These are phyloP conservation scores for Spergularia marina DNA, from an alignment of 148 eudicot genomes.

Conservation along the genomic window DNA sequence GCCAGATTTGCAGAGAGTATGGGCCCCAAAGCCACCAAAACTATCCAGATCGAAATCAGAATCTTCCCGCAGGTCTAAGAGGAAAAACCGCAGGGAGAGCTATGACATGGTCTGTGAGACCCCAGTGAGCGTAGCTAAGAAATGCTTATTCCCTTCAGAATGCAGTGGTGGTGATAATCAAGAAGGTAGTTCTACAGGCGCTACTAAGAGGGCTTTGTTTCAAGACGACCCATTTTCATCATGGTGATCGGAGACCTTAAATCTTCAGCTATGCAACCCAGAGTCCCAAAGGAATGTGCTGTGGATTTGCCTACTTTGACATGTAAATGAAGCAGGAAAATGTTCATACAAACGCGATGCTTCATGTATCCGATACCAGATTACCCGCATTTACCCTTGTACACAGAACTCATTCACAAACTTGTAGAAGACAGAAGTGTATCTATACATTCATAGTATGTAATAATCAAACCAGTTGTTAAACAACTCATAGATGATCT, in stretches of 20 bases:
- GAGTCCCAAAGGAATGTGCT: not conserved
- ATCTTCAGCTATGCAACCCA: not conserved
- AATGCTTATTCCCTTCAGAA: constrained; percentile 34
- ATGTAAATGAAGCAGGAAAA: not conserved
- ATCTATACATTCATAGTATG: constrained; percentile 8
- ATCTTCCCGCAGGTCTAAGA: constrained; percentile 41
- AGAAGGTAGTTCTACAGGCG: constrained; percentile 29
- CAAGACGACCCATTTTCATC: constrained; percentile 42
- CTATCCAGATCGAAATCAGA: constrained; percentile 40
- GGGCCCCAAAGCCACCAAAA: constrained; percentile 86
- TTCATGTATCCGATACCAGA: not conserved
- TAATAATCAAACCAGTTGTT: not conserved
- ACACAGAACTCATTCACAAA: not conserved
- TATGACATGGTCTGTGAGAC: constrained; percentile 74
- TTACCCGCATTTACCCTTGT: not conserved
- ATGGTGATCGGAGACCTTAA: constrained; percentile 19
- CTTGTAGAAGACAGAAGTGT: constrained; percentile 9
- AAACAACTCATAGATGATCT: not conserved
- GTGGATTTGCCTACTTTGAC: constrained; percentile 6
- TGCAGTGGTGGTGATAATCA: constrained; percentile 22
- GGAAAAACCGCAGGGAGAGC: constrained; percentile 44
- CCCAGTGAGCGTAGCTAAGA: constrained; percentile 48
- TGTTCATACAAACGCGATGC: no score
- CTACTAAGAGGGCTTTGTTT: constrained; percentile 70
- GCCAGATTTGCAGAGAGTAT: constrained; percentile 86